Conservation (phyloP, 208 protist genomes). For the Trypanosoma conorhini region DNA sequence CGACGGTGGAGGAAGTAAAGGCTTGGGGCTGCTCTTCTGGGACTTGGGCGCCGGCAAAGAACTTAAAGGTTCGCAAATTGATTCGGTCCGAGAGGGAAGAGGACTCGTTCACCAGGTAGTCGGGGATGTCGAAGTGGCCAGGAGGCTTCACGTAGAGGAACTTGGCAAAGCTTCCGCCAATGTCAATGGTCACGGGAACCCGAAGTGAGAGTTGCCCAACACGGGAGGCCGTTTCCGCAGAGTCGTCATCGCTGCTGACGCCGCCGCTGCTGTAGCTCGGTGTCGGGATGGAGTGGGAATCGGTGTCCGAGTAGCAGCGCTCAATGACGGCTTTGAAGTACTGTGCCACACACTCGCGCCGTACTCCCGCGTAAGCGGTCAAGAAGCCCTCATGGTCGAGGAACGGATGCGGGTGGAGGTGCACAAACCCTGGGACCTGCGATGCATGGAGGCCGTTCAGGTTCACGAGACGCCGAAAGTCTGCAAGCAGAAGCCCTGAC, state of each 20-base stretch:
- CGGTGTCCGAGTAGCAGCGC: constrained; percentile 38
- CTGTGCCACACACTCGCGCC: constrained; percentile 49
- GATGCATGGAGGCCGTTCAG: constrained; percentile 63
- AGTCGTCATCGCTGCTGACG: constrained; percentile 16
- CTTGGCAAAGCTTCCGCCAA: constrained; percentile 92
- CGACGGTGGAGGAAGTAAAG: constrained; percentile 41
- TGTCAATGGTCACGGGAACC: constrained; percentile 83
- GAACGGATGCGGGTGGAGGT: constrained; percentile 90
- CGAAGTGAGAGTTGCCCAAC: constrained; percentile 30
- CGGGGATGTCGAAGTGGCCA: constrained; percentile 27
- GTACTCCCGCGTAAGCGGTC: constrained; percentile 67
- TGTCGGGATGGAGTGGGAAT: not conserved
- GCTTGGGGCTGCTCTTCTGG: constrained; percentile 41
- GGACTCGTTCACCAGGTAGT: constrained; percentile 58
- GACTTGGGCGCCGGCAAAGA: constrained; percentile 46
- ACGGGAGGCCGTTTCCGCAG: not conserved
- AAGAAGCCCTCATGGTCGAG: constrained; percentile 75
- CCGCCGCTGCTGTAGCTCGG: not conserved
- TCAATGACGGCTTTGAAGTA: constrained; percentile 81
- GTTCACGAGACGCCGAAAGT: constrained; percentile 54
- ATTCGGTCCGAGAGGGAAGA: constrained; percentile 78
- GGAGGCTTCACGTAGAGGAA: constrained; percentile 84
- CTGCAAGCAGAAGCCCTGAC: constrained; percentile 51
- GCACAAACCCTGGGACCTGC: constrained; percentile 61
- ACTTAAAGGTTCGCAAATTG: constrained; percentile 55